Evolutionary conservation across 2,329 filamentous ascomycete genomes (phyloP).

Genomic region (Cadophora sp.): DNA sequence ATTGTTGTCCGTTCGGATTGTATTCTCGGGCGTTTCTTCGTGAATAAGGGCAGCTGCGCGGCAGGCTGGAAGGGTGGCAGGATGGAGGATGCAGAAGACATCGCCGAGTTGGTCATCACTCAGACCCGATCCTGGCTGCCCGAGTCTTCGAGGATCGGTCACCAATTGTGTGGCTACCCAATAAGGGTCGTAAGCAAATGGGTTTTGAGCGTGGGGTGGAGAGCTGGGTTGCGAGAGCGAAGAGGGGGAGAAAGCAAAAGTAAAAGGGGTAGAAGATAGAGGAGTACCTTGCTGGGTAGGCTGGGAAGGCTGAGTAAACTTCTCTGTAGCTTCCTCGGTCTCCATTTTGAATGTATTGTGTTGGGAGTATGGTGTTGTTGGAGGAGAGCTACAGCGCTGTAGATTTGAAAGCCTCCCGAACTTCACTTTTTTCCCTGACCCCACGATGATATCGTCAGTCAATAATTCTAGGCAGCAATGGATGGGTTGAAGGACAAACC

Average conservation of each 20-base stretch:
- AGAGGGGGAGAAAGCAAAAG: slow-evolving; percentile 17
- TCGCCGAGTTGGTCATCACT: slow-evolving; percentile 84
- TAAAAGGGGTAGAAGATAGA: slow-evolving; percentile 14
- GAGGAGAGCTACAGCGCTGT: slow-evolving; percentile 24
- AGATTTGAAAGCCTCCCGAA: slow-evolving; percentile 19
- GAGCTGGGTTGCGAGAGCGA: slow-evolving; percentile 15
- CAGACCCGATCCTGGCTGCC: slow-evolving; percentile 82
- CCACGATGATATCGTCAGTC: slow-evolving; percentile 15
- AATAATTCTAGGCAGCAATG: slow-evolving; percentile 27
- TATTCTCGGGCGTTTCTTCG: slow-evolving; percentile 60
- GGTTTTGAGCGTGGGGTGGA: slow-evolving; percentile 14
- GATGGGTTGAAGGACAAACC: slow-evolving; percentile 1
- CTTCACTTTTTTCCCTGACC: slow-evolving; percentile 17
- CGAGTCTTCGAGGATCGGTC: slow-evolving; percentile 80
- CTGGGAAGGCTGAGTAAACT: slow-evolving; percentile 20
- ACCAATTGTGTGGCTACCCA: slow-evolving; percentile 75
- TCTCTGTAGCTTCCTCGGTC: neutral
- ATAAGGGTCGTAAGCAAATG: slow-evolving; percentile 33
- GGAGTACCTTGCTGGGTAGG: slow-evolving; percentile 44
- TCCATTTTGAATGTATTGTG: slow-evolving; percentile 37
- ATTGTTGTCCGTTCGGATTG: slow-evolving; percentile 51
- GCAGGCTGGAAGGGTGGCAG: slow-evolving; percentile 75
- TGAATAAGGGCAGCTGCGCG: slow-evolving; percentile 65
- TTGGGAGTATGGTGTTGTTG: slow-evolving; percentile 20
- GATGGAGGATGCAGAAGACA: slow-evolving; percentile 87